phyloP scores from a whole-genome alignment of 2,329 filamentous ascomycete genomes.

The Monascus ruber region DNA sequence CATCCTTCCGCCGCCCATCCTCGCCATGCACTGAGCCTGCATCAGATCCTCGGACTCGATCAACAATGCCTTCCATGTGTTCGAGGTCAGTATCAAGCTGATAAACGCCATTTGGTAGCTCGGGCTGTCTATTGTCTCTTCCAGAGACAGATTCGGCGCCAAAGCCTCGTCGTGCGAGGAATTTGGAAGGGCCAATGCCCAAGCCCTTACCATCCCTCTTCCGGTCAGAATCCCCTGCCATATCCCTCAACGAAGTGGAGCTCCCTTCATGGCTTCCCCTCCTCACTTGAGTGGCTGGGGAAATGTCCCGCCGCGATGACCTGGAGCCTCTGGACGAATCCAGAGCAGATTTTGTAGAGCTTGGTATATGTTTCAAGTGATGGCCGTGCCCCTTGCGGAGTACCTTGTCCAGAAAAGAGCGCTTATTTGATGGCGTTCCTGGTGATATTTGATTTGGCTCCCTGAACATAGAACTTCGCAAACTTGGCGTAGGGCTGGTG shows the following conservation, averaged over 20 bases:
- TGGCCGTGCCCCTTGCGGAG: slow-evolving; percentile 33
- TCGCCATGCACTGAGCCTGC: slow-evolving; percentile 20
- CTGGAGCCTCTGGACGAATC: slow-evolving; percentile 16
- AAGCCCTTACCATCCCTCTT: slow-evolving; percentile 27
- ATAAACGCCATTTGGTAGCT: slow-evolving; percentile 54
- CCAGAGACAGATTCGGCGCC: slow-evolving; percentile 16
- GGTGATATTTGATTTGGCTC: slow-evolving; percentile 34
- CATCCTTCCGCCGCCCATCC: slow-evolving; percentile 20
- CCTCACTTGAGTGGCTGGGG: slow-evolving; percentile 19
- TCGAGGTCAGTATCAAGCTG: slow-evolving; percentile 77
- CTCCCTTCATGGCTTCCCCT: slow-evolving; percentile 26
- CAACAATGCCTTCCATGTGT: slow-evolving; percentile 85
- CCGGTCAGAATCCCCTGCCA: slow-evolving; percentile 24
- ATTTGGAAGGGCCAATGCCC: slow-evolving; percentile 21
- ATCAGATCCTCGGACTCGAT: slow-evolving; percentile 28
- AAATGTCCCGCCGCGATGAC: slow-evolving; percentile 18
- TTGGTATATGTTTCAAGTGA: slow-evolving; percentile 19
- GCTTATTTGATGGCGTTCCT: slow-evolving; percentile 25
- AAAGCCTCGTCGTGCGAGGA: slow-evolving; percentile 22
- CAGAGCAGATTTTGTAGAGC: slow-evolving; percentile 16
- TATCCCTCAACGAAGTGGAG: slow-evolving; percentile 11
- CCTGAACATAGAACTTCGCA: slow-evolving; percentile 48
- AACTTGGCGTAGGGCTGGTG: slow-evolving; percentile 71
- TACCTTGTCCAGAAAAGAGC: slow-evolving; percentile 44
- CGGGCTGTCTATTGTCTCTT: slow-evolving; percentile 26